Evolutionary conservation across 768 basidiomycete species (phyloP), one percentile per base, ranked within the genome.

Genomic region (Pleurotus pulmonarius): DNA sequence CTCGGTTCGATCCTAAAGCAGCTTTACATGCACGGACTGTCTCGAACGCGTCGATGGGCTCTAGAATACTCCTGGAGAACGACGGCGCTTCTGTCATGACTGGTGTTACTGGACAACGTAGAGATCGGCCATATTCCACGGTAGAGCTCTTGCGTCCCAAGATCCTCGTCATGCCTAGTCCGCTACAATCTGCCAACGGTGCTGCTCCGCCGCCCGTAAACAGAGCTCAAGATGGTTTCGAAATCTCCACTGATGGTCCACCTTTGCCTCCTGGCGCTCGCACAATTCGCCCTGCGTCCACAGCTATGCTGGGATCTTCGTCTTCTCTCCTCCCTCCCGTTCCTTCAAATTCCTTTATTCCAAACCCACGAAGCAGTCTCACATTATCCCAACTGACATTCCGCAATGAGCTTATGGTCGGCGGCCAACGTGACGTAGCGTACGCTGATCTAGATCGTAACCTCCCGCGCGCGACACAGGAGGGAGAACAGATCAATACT

Each of bases 161-260:
- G 68, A 80, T 94, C n/a, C 85, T 97, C 45, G 85, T 97, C 59
- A 96, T 97, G 94, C 94, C 94, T 8, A 89, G 88, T 59, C 91
- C 92, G 1, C 73, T 96, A 38, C 90, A 94, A 63, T 72, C 76
- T 49, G 64, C 70, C 15, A 63, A 69, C 38, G 60, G 70, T 18
- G 60, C 75, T 15, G 67, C 73, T n/a, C 64, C 73, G 44, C 58
- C 75, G 13, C 60, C 63, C 41, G 65, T 64, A 3, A 70, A 67
- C 40, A 8, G 29, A 34, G 63, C 75, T 29, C 73, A 77, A 46
- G 82, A 82, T 47, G 87, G 86, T 7, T 89, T 92, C 67, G 76
- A 83, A 66, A 67, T 77, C 45, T 80, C 85, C 13, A 74, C 75
- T 11, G 89, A 93, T 67, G 90, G 86, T 0, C 85, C 87, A 47